Evolutionary conservation across 306 rosid species (phyloP).

Genomic region (Vigna trinervia): DNA sequence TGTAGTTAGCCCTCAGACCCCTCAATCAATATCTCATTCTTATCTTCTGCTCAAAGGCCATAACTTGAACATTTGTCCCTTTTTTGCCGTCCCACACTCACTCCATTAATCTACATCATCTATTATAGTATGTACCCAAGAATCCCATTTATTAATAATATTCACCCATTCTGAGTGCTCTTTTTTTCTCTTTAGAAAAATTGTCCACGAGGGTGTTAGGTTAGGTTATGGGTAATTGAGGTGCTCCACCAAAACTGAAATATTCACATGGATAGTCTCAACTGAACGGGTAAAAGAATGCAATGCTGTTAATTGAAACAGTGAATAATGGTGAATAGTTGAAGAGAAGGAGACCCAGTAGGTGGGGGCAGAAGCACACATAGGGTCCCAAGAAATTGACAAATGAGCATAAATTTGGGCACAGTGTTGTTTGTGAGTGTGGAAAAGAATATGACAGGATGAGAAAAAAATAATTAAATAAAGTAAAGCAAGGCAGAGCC

Average conservation of each 20-base stretch:
- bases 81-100: slow-evolving; percentile 39
- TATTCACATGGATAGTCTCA: neutral
- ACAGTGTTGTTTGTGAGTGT: slow-evolving; percentile 17
- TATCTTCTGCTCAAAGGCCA: slow-evolving; percentile 43
- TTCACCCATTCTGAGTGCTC: neutral
- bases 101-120: neutral
- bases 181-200: neutral
- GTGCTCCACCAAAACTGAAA: neutral
- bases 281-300: neutral
- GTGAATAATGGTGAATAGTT: neutral
- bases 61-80: slow-evolving; percentile 24
- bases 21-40: slow-evolving; percentile 16
- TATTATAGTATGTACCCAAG: neutral
- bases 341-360: slow-evolving; percentile 5
- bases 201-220: neutral
- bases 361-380: neutral
- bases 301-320: neutral
- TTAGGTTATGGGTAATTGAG: neutral
- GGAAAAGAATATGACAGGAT: neutral
- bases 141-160: too few species aligned
- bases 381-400: slow-evolving; percentile 27
- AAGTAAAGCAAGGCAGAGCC: slow-evolving; percentile 7
- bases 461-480: neutral
- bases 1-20: slow-evolving; percentile 12
- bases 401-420: slow-evolving; percentile 16